phyloP scores from a whole-genome alignment of 768 basidiomycete genomes.

The Chiua virens region DNA sequence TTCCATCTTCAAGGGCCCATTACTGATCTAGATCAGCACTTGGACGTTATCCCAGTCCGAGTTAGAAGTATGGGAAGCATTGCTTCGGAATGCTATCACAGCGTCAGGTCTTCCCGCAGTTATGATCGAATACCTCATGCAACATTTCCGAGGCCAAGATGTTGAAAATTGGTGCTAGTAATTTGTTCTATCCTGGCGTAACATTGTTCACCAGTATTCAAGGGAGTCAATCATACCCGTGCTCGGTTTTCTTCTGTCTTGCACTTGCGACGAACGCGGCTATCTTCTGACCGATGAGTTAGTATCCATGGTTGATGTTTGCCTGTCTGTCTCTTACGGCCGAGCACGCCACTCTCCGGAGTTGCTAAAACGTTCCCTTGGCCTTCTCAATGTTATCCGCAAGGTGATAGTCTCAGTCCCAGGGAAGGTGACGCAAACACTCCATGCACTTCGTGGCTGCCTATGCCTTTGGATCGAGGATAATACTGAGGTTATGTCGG shows the following conservation, averaged over 20 bases:
- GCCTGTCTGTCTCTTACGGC: slow-evolving; percentile 38
- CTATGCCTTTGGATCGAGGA: slow-evolving; percentile 57
- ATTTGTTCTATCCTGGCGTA: neutral
- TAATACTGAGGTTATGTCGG: slow-evolving; percentile 37
- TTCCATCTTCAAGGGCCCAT: neutral
- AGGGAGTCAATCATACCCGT: slow-evolving; percentile 22
- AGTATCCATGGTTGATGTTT: slow-evolving; percentile 30
- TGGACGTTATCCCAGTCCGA: slow-evolving; percentile 48
- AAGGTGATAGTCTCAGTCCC: slow-evolving; percentile 31
- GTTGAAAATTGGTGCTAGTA: slow-evolving; percentile 23
- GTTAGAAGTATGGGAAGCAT: slow-evolving; percentile 40
- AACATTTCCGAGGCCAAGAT: slow-evolving; percentile 13
- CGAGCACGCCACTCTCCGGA: slow-evolving; percentile 23
- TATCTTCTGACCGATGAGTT: slow-evolving; percentile 17
- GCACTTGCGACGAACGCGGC: slow-evolving; percentile 4
- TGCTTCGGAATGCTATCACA: slow-evolving; percentile 35
- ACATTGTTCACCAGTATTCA: slow-evolving; percentile 9
- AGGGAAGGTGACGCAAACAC: slow-evolving; percentile 32
- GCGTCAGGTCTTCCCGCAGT: slow-evolving; percentile 7
- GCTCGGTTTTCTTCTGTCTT: slow-evolving; percentile 18
- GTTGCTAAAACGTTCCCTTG: slow-evolving; percentile 29
- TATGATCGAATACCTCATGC: slow-evolving; percentile 13
- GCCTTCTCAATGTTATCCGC: slow-evolving; percentile 38
- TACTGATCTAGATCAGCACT: slow-evolving; percentile 30
- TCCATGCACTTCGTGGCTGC: slow-evolving; percentile 38